Percentiles rank a stretch among this genome's conserved stretches.
These are phyloP conservation scores for Pyricularia pennisetigena DNA, from an alignment of 2,329 filamentous ascomycete genomes.

Conservation along the genomic window DNA sequence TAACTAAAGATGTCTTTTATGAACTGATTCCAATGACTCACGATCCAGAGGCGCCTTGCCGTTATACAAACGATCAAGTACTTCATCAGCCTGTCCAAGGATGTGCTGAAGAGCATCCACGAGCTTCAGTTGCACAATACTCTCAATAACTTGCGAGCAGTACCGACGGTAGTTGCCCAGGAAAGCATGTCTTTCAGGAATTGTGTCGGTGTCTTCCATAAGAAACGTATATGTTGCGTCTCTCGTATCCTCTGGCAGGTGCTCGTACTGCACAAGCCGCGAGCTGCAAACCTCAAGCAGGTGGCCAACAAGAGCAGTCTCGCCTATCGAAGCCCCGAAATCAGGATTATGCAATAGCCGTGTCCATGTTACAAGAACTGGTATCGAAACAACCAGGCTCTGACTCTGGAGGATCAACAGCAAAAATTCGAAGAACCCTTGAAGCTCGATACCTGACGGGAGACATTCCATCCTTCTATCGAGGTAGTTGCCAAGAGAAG, in stretches of 20 bases:
- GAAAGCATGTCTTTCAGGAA: conserved; percentile 90
- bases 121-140: conserved; percentile 71
- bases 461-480: conserved; percentile 65
- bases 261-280: conserved; percentile 80
- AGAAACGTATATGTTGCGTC: conserved; percentile 75
- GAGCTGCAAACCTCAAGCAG: conserved; percentile 76
- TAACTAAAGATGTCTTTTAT: neutral
- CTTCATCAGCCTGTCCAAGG: conserved; percentile 64
- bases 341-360: conserved; percentile 64
- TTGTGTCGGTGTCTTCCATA: conserved; percentile 87
- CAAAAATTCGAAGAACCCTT: conserved; percentile 70
- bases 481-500: conserved; percentile 74
- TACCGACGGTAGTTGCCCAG: conserved; percentile 92
- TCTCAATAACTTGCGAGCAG: conserved; percentile 78
- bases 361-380: conserved; percentile 83
- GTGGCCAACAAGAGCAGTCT: conserved; percentile 58
- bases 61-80: conserved; percentile 67
- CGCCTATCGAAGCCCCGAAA: conserved; percentile 54
- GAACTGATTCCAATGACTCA: conserved; percentile 22
- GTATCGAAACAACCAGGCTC: conserved; percentile 88
- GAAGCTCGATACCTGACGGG: conserved; percentile 53
- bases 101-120: conserved; percentile 83
- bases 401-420: conserved; percentile 71
- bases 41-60: conserved; percentile 57
- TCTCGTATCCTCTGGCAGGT: conserved; percentile 69